These are phyloP conservation scores for Allantophomopsis cytisporea DNA, from an alignment of 2,329 filamentous ascomycete genomes.

Conservation along the genomic window DNA sequence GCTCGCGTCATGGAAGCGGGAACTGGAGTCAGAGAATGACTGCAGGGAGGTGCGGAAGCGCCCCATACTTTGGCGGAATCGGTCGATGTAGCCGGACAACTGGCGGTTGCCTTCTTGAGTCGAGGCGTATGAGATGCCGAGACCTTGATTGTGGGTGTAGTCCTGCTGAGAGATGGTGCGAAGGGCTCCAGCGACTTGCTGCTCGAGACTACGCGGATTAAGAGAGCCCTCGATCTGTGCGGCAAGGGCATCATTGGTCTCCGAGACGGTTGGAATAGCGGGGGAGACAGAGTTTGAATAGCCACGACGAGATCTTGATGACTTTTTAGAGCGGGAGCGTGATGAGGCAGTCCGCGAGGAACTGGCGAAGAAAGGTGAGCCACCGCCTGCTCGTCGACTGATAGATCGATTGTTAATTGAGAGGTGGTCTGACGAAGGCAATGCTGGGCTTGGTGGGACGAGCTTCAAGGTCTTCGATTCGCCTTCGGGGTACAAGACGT, in stretches of 20 bases:
- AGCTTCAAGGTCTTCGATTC: slow-evolving; percentile 6
- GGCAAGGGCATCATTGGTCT: not conserved
- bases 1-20: slow-evolving; percentile 13
- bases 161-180: not conserved
- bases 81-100: slow-evolving; percentile 11
- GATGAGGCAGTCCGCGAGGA: slow-evolving; percentile 6
- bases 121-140: slow-evolving; percentile 11
- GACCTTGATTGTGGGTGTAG: slow-evolving; percentile 5
- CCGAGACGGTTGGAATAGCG: slow-evolving; percentile 6
- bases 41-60: slow-evolving; percentile 5
- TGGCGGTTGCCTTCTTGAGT: slow-evolving; percentile 14
- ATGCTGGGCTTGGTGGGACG: slow-evolving; percentile 8
- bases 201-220: not conserved
- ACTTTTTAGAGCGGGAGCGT: slow-evolving; percentile 6
- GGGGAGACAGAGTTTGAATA: slow-evolving; percentile 11
- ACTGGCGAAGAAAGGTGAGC: slow-evolving; percentile 16
- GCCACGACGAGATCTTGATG: slow-evolving; percentile 2
- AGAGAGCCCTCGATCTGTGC: not conserved
- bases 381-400: slow-evolving; percentile 10
- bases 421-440: not conserved
- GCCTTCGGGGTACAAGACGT: slow-evolving; percentile 4
- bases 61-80: slow-evolving; percentile 5
- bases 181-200: not conserved
- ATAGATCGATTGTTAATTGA: slow-evolving; percentile 8
- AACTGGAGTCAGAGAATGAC: slow-evolving; percentile 6